Evolutionary conservation across 2,329 filamentous ascomycete genomes (phyloP).

Genomic region (Colletotrichum melonis): DNA sequence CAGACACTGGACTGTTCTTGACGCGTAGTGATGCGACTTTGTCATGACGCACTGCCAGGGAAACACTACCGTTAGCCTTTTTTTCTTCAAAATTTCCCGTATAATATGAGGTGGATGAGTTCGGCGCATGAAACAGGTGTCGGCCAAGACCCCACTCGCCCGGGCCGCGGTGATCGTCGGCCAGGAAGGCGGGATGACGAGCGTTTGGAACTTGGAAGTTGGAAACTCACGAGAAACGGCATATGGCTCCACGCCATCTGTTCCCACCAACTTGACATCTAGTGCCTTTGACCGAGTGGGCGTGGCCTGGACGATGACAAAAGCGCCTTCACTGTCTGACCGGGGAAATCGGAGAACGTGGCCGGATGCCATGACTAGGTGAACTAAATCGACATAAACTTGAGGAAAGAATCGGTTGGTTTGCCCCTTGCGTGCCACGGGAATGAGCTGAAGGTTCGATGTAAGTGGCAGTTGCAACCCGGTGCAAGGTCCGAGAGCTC

Average conservation of each 20-base stretch:
- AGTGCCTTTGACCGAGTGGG: conserved; percentile 62
- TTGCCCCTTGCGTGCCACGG: conserved; percentile 5
- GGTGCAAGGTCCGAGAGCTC: background rate
- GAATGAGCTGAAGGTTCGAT: conserved; percentile 11
- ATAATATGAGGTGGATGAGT: conserved; percentile 10
- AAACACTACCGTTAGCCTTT: conserved; percentile 19
- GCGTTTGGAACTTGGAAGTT: conserved; percentile 13
- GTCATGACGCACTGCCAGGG: conserved; percentile 53
- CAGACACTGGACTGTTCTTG: conserved; percentile 64
- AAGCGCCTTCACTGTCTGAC: conserved; percentile 61
- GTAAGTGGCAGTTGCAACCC: background rate
- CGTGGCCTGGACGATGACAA: conserved; percentile 71
- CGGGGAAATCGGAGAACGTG: conserved; percentile 69
- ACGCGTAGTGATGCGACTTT: conserved; percentile 63
- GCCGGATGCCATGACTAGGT: conserved; percentile 25
- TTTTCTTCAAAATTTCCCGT: background rate
- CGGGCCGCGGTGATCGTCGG: conserved; percentile 33
- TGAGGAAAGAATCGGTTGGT: conserved; percentile 4
- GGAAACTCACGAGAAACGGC: conserved; percentile 63
- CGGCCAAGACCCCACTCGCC: conserved; percentile 26
- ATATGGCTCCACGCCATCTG: conserved; percentile 74
- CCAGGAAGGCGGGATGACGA: conserved; percentile 30
- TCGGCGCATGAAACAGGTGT: conserved; percentile 38
- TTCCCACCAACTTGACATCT: conserved; percentile 75
- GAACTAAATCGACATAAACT: background rate